Evolutionary conservation across 495 filamentous ascomycete species (phyloP).

Genomic region (Cercophora newfieldiana): DNA sequence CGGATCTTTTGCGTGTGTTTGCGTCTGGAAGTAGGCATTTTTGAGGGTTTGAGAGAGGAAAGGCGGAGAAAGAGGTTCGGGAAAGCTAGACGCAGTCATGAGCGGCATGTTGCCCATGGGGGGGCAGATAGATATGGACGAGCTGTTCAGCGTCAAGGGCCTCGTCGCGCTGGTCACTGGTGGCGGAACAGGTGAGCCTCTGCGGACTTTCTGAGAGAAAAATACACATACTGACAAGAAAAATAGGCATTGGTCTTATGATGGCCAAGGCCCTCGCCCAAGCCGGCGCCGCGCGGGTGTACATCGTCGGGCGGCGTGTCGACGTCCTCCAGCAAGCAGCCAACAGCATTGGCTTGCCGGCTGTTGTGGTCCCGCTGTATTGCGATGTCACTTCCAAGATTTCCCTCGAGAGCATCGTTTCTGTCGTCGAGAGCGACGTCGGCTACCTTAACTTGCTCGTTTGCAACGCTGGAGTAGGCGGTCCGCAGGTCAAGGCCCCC

Average conservation of each 20-base stretch:
- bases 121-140: constrained; percentile 33
- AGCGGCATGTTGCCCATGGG: not conserved
- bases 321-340: constrained; percentile 56
- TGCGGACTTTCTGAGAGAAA: not conserved
- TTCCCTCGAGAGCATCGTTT: constrained; percentile 54
- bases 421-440: constrained; percentile 52
- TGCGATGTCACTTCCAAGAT: constrained; percentile 69
- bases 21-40: too few species aligned
- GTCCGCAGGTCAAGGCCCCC: constrained; percentile 44
- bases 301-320: constrained; percentile 68
- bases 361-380: constrained; percentile 55
- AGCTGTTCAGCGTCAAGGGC: constrained; percentile 59
- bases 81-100: not conserved
- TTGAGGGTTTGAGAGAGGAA: too few species aligned
- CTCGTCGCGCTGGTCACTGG: constrained; percentile 65
- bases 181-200: constrained; percentile 56
- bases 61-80: too few species aligned
- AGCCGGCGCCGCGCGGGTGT: constrained; percentile 64
- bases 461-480: constrained; percentile 65
- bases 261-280: constrained; percentile 63
- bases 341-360: constrained; percentile 35
- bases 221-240: not conserved
- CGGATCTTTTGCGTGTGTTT: too few species aligned
- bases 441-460: constrained; percentile 65
- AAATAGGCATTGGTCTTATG: constrained; percentile 64